A percentile compares a stretch with the other conserved stretches of the same genome.
Evolutionary conservation across 129 eudicot species (phyloP).

Genomic region (Lonicera japonica): DNA sequence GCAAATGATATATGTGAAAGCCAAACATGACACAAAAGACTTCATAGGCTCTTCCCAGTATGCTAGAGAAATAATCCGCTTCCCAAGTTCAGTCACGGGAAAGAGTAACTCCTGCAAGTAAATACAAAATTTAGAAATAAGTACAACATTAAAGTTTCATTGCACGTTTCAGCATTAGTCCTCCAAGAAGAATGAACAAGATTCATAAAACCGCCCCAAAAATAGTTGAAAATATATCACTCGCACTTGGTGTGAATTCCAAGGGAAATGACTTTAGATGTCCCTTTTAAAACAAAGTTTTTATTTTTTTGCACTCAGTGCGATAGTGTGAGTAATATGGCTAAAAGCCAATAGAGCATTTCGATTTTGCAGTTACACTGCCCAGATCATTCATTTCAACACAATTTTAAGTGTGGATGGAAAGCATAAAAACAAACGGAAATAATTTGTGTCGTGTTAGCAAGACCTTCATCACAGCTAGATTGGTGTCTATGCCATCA

Average conservation of each 20-base stretch:
- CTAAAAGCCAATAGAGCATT: too few relatives aligned
- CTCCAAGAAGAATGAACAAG: slow-evolving; percentile 1
- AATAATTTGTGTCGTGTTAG: not conserved
- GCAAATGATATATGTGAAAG: slow-evolving; percentile 45
- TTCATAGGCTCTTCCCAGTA: slow-evolving; percentile 73
- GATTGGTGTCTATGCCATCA: slow-evolving; percentile 87
- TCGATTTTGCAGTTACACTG: too few relatives aligned
- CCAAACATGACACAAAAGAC: slow-evolving; percentile 63
- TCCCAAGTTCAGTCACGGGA: slow-evolving; percentile 45
- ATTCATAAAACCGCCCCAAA: not conserved
- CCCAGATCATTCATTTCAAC: too few relatives aligned
- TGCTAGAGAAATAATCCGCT: slow-evolving; percentile 31
- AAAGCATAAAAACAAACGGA: too few relatives aligned
- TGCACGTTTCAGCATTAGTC: not conserved
- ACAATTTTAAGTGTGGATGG: too few relatives aligned
- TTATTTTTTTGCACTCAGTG: too few relatives aligned
- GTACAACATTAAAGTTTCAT: not conserved
- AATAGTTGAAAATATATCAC: too few relatives aligned
- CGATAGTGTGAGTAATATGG: too few relatives aligned
- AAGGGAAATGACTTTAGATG: too few relatives aligned
- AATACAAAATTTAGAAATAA: slow-evolving; percentile 4
- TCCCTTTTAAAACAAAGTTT: too few relatives aligned
- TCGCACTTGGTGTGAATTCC: too few relatives aligned
- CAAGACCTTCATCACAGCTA: slow-evolving; percentile 81
- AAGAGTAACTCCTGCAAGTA: slow-evolving; percentile 69